A percentile compares a stretch with the other conserved stretches of the same genome.
These are phyloP conservation scores for Fusarium coffeatum DNA, from an alignment of 2,329 filamentous ascomycete species.

Conservation along the genomic window DNA sequence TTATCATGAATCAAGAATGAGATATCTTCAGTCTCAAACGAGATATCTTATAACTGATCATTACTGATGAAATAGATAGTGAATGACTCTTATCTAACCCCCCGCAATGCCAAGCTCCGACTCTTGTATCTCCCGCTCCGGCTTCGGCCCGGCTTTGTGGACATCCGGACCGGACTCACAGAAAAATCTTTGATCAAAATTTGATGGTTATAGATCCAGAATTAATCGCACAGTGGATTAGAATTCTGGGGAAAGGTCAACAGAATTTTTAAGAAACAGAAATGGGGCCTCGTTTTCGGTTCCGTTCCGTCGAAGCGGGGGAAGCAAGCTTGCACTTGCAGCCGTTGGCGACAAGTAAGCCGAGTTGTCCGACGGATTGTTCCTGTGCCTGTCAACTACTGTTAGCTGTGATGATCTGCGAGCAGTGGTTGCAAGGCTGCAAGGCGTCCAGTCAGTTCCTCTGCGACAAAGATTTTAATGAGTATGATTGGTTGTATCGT, in stretches of 20 bases:
- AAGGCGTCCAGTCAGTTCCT: neutral
- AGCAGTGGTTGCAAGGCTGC: neutral
- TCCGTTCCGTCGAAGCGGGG: neutral
- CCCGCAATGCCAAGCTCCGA: constrained; percentile 27
- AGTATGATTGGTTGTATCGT: neutral
- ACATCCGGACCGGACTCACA: constrained; percentile 31
- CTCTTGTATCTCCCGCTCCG: constrained; percentile 24
- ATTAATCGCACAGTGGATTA: constrained; percentile 31
- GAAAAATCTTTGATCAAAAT: constrained; percentile 3
- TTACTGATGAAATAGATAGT: neutral
- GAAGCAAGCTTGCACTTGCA: neutral
- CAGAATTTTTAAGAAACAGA: neutral
- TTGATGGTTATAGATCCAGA: constrained; percentile 10
- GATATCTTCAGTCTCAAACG: neutral
- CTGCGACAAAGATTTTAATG: neutral
- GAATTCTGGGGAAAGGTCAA: constrained; percentile 30
- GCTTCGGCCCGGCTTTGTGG: constrained; percentile 39
- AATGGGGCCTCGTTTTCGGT: neutral
- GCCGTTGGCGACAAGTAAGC: constrained; percentile 10
- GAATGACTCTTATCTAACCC: constrained; percentile 12
- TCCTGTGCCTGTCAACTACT: constrained; percentile 11
- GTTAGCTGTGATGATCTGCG: constrained; percentile 6
- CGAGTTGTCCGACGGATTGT: constrained; percentile 12
- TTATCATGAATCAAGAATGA: constrained; percentile 14
- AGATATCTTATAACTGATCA: no score